Base-by-base conservation (phyloP, 164 flowering plant species). In the Nymphaea colorata region DNA sequence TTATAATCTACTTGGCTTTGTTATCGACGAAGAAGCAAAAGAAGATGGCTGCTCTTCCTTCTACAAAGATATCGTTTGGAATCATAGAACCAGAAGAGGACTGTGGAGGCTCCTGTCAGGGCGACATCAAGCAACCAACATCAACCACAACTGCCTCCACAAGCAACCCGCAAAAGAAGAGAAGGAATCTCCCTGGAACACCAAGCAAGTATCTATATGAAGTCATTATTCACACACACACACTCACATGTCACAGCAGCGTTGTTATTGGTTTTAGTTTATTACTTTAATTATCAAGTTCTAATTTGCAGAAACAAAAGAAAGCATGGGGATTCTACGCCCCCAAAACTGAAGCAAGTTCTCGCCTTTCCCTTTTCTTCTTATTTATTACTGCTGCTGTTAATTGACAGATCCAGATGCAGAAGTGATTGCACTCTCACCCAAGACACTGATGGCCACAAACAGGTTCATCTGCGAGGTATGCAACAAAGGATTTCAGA, bases 401-500 rank as follows among this genome's bases (percentile, higher is more conserved):
- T 41, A 70, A 25, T 2, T 68, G 53, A 74, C 81, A 90, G 96
- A 90, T 90, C 91, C 93, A 72, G 93, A 90, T 77, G 90, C 96
- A n/a, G 96, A 90, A 73, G 87, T 90, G 66, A 86, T 90, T 66
- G 93, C 91, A 66, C 83, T 90, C 70, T 87, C 93, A 70, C 96
- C 96, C 75, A 86, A 85, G 82, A 86, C 90, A 60, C 85, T 90
- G 72, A 82, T 90, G 96, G 96, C 96, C 69, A 87, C 93, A 78
- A 90, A 90, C 85, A 81, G 93, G 69, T 90, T 87, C 83, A 83
- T 90, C 61, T 90, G 96, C 70, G 96, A 90, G 81, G 93, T 90
- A 17, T 90, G 96, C 83, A 85, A 85, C 85, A 90, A 90, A 79
- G 96, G 96, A 72, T 90, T 90, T 59, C 96, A 90, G 77, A 88